Base-by-base conservation (phyloP, 192 early-diverging fungal genomes). In the Coemansia sp. region DNA sequence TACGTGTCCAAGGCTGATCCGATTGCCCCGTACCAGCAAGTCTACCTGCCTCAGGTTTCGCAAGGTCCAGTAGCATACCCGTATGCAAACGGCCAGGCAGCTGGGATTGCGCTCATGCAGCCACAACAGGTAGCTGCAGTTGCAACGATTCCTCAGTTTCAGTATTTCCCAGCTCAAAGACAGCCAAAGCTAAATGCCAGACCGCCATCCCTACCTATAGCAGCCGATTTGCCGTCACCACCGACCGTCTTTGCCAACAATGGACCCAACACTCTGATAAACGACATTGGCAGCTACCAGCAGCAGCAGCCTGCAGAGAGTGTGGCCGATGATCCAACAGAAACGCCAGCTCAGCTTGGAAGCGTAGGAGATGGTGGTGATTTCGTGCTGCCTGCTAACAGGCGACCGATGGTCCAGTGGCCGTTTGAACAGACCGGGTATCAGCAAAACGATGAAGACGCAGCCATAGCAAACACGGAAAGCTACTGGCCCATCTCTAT, bases 401-500 rank as follows among this genome's bases (percentile, higher is more conserved):
- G 52, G 33, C 30, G 52, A n/a, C 52, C 52, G 17, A 8, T 54
- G 0, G 11, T 54, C n/a, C 15, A 54, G 17, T 54, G 52, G 52
- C 52, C 52, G 23, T 33, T 54, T n/a, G 52, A 54, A 4, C 30
- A 14, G 15, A n/a, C 20, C 50, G 23, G 22, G 22, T 48, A 25
- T 48, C 45, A 48, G 23, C 44, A 27, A 19, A 56, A 29, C 41
- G 38, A 25, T 28, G 17, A 55, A 31, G 50, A 17, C 14, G 1
- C 19, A 30, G 36, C 10, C 27, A 22, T 23, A 0, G 1, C 62
- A 14, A 27, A 20, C 25, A 11, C 37, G 40, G 60, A 62, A 22
- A 36, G 37, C 22, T 50, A 28, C 25, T 62, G 60, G 60, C 60
- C 60, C 33, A 34, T 61, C 34, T 25, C 59, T 25, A 31, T 52